Evolutionary conservation across 2,329 filamentous ascomycete genomes (phyloP).

Genomic region (Trichoderma brevicompactum): DNA sequence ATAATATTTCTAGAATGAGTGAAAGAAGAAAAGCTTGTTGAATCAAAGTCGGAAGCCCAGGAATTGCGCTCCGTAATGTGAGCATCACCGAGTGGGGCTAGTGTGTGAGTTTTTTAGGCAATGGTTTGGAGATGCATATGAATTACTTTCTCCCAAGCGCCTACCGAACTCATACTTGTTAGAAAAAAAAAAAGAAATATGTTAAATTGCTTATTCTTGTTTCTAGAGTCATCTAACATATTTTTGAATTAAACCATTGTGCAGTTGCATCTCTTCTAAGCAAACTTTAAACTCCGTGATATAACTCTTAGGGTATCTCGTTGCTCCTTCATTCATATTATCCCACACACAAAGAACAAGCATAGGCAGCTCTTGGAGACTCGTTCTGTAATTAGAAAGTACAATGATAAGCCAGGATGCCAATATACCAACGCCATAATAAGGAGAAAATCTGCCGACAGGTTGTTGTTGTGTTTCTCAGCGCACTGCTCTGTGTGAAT

Average conservation of each 20-base stretch:
- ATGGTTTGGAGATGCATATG: no score
- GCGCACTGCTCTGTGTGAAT: neutral
- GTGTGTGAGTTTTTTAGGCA: neutral
- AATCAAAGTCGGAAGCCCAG: neutral
- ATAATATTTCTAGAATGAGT: neutral
- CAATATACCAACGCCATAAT: slow-evolving; percentile 14
- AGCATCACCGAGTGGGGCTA: slow-evolving; percentile 5
- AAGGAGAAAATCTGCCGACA: neutral
- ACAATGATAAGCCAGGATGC: neutral
- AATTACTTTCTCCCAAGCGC: no score
- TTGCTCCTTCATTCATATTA: slow-evolving; percentile 22
- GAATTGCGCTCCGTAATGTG: neutral
- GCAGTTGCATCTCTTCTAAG: neutral
- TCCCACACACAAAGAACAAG: slow-evolving; percentile 1
- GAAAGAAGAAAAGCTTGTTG: neutral
- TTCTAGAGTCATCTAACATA: neutral
- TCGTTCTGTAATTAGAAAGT: neutral
- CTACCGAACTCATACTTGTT: no score
- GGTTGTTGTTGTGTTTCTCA: no score
- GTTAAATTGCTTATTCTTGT: no score
- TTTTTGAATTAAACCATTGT: neutral
- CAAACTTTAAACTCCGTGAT: slow-evolving; percentile 2
- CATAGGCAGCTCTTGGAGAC: neutral
- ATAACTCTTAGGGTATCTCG: slow-evolving; percentile 32
- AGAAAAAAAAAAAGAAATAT: no score